Evolutionary conservation across 768 basidiomycete species (phyloP).

Genomic region (Trametes meyenii): DNA sequence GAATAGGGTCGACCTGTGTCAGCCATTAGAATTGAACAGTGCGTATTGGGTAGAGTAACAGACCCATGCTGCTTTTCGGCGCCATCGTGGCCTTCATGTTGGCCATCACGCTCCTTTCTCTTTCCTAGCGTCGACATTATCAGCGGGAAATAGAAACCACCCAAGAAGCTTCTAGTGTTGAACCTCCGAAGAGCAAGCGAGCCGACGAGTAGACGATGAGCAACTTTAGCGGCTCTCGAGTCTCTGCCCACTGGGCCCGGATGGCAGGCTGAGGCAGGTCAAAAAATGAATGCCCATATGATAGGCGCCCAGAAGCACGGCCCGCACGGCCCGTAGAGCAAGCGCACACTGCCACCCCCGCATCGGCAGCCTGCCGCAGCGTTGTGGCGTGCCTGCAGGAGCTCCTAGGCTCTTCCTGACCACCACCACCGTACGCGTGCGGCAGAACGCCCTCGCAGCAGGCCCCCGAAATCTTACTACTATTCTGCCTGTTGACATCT

Average conservation of each 20-base stretch:
- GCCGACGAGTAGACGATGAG: not conserved
- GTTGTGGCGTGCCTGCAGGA: constrained; percentile 11
- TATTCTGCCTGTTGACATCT: no score
- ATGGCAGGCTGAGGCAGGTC: not conserved
- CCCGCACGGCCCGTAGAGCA: not conserved
- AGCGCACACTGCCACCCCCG: not conserved
- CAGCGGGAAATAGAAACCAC: no score
- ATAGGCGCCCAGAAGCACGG: not conserved
- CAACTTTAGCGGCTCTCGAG: not conserved
- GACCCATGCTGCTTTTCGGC: constrained; percentile 21
- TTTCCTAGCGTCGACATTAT: constrained; percentile 23
- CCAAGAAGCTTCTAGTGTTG: no score
- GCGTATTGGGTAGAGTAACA: not conserved
- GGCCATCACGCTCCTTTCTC: constrained; percentile 23
- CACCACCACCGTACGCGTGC: no score
- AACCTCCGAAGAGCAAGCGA: not conserved
- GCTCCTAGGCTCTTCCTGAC: not conserved
- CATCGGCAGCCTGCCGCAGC: constrained; percentile 2
- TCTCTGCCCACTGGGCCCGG: no score
- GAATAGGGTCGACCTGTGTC: constrained; percentile 80
- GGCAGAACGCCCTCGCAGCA: no score
- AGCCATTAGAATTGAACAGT: not conserved
- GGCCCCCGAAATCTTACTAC: no score
- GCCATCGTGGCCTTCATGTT: constrained; percentile 9
- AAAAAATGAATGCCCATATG: not conserved